Evolutionary conservation across 2,329 filamentous ascomycete species (phyloP), one percentile per base, ranked within the genome.

Genomic region (Coniochaeta sp.): DNA sequence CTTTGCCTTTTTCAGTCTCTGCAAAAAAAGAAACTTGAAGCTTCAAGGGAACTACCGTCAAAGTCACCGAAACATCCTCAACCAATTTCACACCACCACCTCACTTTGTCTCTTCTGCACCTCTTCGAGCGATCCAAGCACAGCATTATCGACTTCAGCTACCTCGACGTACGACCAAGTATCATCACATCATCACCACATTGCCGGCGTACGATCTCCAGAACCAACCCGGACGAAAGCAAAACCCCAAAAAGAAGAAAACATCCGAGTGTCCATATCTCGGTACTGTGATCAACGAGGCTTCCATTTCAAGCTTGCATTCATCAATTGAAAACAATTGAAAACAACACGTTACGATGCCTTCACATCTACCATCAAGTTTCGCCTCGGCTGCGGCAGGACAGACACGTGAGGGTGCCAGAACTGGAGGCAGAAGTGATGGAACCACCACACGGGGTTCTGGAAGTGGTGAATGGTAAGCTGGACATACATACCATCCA

Each of bases 311-410:
- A 19, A 43, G 40, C 40, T 43, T 19, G 43, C 22, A n/a, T n/a
- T n/a, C n/a, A n/a, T n/a, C n/a, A n/a, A n/a, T n/a, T n/a, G n/a
- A n/a, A n/a, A 36, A 12, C 14, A n/a, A 40, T 24, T 24, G 8
- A 47, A 38, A 59, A 58, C 57, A 61, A 47, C 44, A 57, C 47
- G 58, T 58, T 60, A 67, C 67, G 67, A 71, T 91, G 89, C 84
- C 88, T 78, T 85, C 87, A 73, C 87, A 89, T 78, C 83, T 91
- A 74, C 87, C 89, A 69, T 91, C 89, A 68, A 92, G 88, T 81
- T 93, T 93, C 77, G 89, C 89, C 73, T 91, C 89, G 72, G 89
- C 89, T 69, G 89, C 89, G 67, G 89, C 89, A 73, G 89, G 89
- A 74, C 89, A 90, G 74, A 87, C 82, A 69, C 84, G 81, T 73